A percentile compares a stretch with the other conserved stretches of the same genome.
Conservation (phyloP, 306 rosid species). For the Lagenaria siceraria region DNA sequence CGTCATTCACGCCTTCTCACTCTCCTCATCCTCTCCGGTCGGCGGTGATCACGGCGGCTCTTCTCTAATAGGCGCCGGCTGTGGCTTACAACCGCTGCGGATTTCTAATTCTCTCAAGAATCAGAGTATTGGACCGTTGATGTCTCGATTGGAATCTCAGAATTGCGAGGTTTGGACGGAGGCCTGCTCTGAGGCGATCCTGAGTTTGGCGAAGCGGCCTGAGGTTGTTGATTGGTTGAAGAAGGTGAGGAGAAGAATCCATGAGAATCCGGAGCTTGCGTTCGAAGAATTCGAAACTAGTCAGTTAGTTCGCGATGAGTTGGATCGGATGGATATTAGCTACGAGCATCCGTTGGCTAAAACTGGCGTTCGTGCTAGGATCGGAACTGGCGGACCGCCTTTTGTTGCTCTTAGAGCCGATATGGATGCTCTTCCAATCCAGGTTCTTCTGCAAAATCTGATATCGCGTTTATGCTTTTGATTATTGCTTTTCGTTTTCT, state of each 20-base stretch:
- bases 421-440: slow-evolving; percentile 98
- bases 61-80: neutral
- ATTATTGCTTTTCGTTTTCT: neutral
- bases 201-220: slow-evolving; percentile 40
- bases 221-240: slow-evolving; percentile 64
- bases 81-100: neutral
- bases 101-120: slow-evolving; percentile 18
- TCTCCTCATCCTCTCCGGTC: neutral
- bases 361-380: slow-evolving; percentile 79
- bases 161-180: slow-evolving; percentile 46
- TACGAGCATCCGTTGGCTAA: slow-evolving; percentile 56
- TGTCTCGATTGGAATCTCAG: neutral
- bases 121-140: slow-evolving; percentile 8
- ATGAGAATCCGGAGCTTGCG: slow-evolving; percentile 77
- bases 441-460: slow-evolving; percentile 27
- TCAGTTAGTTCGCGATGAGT: slow-evolving; percentile 45
- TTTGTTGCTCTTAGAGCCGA: slow-evolving; percentile 91
- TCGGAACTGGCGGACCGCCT: slow-evolving; percentile 89
- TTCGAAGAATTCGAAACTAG: slow-evolving; percentile 85
- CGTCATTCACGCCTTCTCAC: neutral
- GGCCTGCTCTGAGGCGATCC: slow-evolving; percentile 52
- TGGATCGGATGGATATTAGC: slow-evolving; percentile 62
- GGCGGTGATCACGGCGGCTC: neutral
- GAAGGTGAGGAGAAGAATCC: slow-evolving; percentile 59
- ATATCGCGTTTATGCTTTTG: neutral